Base-by-base conservation (phyloP, 345 rosid species). In the Melastoma malabathricum region DNA sequence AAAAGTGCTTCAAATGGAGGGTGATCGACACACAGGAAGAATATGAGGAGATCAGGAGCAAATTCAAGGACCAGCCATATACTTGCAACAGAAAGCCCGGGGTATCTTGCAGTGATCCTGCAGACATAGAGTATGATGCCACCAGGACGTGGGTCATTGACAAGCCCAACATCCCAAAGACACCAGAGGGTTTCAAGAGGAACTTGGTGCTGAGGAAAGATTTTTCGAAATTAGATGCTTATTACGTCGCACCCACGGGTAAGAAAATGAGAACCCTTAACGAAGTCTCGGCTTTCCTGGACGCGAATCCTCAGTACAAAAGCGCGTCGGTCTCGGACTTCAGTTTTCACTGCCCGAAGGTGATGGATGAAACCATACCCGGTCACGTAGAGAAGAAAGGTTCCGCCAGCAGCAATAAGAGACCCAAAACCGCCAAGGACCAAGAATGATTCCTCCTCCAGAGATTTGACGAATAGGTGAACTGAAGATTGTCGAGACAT, bases 221-320 rank as follows among this genome's bases (percentile, higher is more conserved):
- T 55, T 82, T 65, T 67, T 82, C 95, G 18, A 89, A 81, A 75
- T 63, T 89, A 73, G 97, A 89, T 57, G 80, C 93, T 16, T 85
- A 89, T 72, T 89, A 84, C 75, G 64, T 89, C 1, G 68, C 95
- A 4, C 80, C 85, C 0, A 70, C 86, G 0, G 97, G 97, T 18
- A 89, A 85, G 70, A 89, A 79, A 64, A 66, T 82, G 43, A 80
- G 89, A 52, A 80, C 86, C 13, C 75, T 70, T 4, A 72, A 66
- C 23, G 95, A 89, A 39, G 70, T 85, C 1, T 78, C 80, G 0
- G 57, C 85, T 15, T 89, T 65, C 72, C 51, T 79, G 18, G 68
- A 53, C 19, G 66, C 79, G 13, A 67, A 85, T 69, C 89, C 92
- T 3, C 63, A 70, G 4, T 71, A 64, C 68, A 63, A 73, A 39